Conservation (phyloP, 805 yeast genomes). For the Candida mattraensis region DNA sequence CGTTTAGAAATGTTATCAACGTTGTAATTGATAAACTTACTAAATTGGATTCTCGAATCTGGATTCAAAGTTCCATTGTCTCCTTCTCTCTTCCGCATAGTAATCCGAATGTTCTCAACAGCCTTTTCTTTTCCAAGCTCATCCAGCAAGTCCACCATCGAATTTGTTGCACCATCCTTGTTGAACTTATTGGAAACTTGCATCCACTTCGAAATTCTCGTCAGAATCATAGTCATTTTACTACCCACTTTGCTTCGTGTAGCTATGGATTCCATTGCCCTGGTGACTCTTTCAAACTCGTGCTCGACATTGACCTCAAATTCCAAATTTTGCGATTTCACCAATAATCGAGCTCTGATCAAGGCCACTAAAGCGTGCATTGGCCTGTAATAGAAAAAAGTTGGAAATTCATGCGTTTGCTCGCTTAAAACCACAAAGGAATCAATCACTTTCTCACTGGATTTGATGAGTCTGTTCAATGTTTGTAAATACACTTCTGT, state of each 20-base stretch:
- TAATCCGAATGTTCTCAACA: slow-evolving; percentile 34
- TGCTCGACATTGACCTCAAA: slow-evolving; percentile 34
- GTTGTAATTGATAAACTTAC: slow-evolving; percentile 28
- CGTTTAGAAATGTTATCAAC: slow-evolving; percentile 19
- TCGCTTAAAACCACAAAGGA: slow-evolving; percentile 43
- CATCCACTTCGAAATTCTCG: slow-evolving; percentile 41
- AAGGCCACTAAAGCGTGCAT: slow-evolving; percentile 51
- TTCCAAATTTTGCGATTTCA: slow-evolving; percentile 41
- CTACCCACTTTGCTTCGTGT: slow-evolving; percentile 32
- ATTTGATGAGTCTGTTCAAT: slow-evolving; percentile 41
- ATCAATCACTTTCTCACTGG: slow-evolving; percentile 46
- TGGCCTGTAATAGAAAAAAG: slow-evolving; percentile 53
- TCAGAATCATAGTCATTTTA: slow-evolving; percentile 36
- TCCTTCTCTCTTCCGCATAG: slow-evolving; percentile 26
- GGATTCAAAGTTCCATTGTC: slow-evolving; percentile 29
- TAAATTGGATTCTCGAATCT: slow-evolving; percentile 31
- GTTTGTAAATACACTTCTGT: slow-evolving; percentile 39
- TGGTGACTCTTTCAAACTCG: slow-evolving; percentile 30
- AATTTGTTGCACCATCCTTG: slow-evolving; percentile 52
- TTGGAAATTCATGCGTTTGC: slow-evolving; percentile 44
- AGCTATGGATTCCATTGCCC: slow-evolving; percentile 24
- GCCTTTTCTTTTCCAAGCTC: slow-evolving; percentile 54
- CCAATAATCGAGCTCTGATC: slow-evolving; percentile 45
- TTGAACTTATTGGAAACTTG: slow-evolving; percentile 38
- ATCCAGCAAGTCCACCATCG: slow-evolving; percentile 51